Conservation (phyloP, 2,329 filamentous ascomycete species). For the Fusarium longipes region DNA sequence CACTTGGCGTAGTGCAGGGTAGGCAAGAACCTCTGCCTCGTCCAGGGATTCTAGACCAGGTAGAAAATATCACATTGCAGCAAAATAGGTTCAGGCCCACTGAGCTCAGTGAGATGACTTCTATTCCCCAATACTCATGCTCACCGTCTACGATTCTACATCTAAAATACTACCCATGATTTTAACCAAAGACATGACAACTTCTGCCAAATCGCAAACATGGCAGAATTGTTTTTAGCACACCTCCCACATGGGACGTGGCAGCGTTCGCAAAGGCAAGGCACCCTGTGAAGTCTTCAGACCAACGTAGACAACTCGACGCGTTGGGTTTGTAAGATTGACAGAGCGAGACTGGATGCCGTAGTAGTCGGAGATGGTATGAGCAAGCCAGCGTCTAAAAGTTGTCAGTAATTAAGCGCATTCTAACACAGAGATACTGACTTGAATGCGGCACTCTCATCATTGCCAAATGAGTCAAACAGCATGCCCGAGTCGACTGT, state of each 20-base stretch:
- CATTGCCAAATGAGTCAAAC: conserved; percentile 81
- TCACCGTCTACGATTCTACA: conserved; percentile 38
- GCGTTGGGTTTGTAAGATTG: conserved; percentile 74
- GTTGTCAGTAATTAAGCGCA: conserved; percentile 14
- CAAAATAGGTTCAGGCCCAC: conserved; percentile 30
- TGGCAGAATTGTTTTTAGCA: conserved; percentile 54
- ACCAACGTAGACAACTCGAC: conserved; percentile 85
- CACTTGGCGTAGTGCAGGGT: background rate
- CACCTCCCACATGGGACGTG: conserved; percentile 72
- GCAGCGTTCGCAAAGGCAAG: conserved; percentile 56
- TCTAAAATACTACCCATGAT: conserved; percentile 22
- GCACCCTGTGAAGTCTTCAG: conserved; percentile 62
- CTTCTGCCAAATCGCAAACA: background rate
- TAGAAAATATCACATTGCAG: conserved; percentile 17
- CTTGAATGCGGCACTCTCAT: conserved; percentile 84
- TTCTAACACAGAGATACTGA: conserved; percentile 57
- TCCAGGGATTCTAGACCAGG: too few relatives aligned
- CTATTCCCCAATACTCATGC: conserved; percentile 32
- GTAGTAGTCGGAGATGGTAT: conserved; percentile 93
- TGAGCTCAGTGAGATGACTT: conserved; percentile 30
- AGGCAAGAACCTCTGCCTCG: background rate
- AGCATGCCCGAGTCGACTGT: conserved; percentile 74
- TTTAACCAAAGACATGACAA: background rate
- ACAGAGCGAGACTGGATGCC: conserved; percentile 86
- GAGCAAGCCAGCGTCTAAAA: conserved; percentile 87